Base-by-base conservation (phyloP, 1,139 yeast genomes). In the Blastobotrys malaysiensis region DNA sequence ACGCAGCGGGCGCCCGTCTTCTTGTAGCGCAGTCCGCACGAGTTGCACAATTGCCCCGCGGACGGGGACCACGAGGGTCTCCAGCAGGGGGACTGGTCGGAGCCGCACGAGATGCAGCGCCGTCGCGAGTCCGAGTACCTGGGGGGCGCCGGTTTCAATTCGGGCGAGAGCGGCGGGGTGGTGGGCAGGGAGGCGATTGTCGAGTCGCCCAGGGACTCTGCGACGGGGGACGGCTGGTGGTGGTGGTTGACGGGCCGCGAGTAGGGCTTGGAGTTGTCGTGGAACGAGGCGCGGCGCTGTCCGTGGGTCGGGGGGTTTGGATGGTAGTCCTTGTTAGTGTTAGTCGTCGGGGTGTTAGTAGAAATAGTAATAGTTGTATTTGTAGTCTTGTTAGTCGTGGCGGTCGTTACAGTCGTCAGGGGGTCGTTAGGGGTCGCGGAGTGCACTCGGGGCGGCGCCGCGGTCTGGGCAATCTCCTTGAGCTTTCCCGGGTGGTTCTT, bases 11-110 rank as follows among this genome's bases (percentile, higher is more conserved):
- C 95, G 43, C 88, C 87, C 1, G 98, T 91, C 73, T 93, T 93
- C 71, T 93, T 90, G 73, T 88, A 93, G 61, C 99, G 78, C 63
- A 93, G 77, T 1, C 99, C 99, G 73, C 99, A 93, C 1, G 97
- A 88, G 69, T 93, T 93, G 75, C 99, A 93, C 64, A 93, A 78
- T 72, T 91, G 98, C 14, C 97, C 98, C 57, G 86, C 89, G 63
- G 83, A 79, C 19, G 77, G 71, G 2, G 95, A 84, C 99, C 99
- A 93, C 6, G 96, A 86, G 1, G 99, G 99, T 68, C 99, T 81
- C 99, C 99, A 93, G 71, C 99, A 93, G 9, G 99, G 99, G 11
- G 96, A 88, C 63, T 87, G 95, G 59, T 85, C 88, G 0, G 95
- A 83, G 11, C 91, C 90, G 72, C 99, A 93, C 4, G 97, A 88